Evolutionary conservation across 2,329 filamentous ascomycete species (phyloP), one percentile per base, ranked within the genome.

Genomic region (Botrytis hyacinthi): DNA sequence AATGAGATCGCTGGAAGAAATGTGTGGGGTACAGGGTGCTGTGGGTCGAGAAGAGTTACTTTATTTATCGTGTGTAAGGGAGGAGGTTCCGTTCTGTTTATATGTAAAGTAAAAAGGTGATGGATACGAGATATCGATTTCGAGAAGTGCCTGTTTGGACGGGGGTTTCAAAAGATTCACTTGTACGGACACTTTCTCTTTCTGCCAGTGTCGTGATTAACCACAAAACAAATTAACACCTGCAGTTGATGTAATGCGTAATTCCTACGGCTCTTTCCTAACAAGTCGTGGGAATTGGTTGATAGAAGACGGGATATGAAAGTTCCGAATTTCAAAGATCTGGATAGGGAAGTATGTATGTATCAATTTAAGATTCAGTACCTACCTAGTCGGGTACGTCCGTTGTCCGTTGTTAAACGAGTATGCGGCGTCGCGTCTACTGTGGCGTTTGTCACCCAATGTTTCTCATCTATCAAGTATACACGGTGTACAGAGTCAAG

Each of bases 21-120:
- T 70, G 68, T 70, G 68, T 70, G 51, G 51, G 57, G 57, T 70
- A 44, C 51, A 70, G 68, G 68, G 42, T 37, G 42, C 32, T 44
- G 68, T 70, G 42, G 51, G 57, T 62, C 37, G 68, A 44, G 22
- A 40, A 32, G 22, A 35, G 54, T 29, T 44, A 35, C 37, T 60
- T 70, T 70, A n/a, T 35, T 70, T 70, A 62, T 70, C 37, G 57
- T 61, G n/a, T 48, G 68, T 37, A 37, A 44, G 42, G 68, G 51
- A 65, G 42, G 42, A 48, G 7, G 57, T 62, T 48, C 2, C 9
- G 18, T 26, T 35, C 22, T 22, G 29, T 46, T 46, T 26, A 61
- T 37, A 35, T 35, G 57, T 26, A 37, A 37, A 37, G 59, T 35
- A 37, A 59, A 35, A 18, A 59, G 16, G 54, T 29, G 32, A 60